Base-by-base conservation (phyloP, 768 basidiomycete species). In the Favolaschia claudopus region DNA sequence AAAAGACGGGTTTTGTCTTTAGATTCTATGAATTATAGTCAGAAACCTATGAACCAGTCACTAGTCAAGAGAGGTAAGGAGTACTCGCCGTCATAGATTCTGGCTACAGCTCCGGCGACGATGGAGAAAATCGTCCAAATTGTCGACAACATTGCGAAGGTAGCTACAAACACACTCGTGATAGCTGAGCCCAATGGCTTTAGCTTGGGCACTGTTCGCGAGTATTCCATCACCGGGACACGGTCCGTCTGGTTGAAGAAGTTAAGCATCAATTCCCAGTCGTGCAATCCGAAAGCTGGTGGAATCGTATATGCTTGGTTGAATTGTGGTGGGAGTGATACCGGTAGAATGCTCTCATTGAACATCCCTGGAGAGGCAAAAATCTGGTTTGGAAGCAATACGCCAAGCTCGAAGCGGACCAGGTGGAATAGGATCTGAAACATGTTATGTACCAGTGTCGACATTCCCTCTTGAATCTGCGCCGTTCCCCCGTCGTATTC, bases 111-210 rank as follows among this genome's bases (percentile, higher is more conserved):
- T 14, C 54, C 54, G 14, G 44, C 42, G 9, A 42, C 36, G 19
- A 47, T 45, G 22, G 27, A 29, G 33, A 53, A 53, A 6, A 17
- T n/a, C 19, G 1, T 36, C 51, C 51, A 53, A 17, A 42, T 9
- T 9, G 22, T 22, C 19, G 51, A 9, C 12, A 53, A 9, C 51
- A 53, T 53, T 3, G 51, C 20, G 36, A 38, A 53, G 7, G 51
- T 53, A 15, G 51, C 33, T 22, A 40, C 37, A 7, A 53, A 53
- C 8, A 53, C 38, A 19, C 33, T 53, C 8, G 51, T 40, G 7
- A 53, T 37, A 7, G 51, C 51, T 15, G 51, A 53, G 20, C 51
- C 51, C 14, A 53, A 14, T 17, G 51, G 37, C 24, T 53, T 53
- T 5, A 7, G 9, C 36, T 39, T 34, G 9, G 33, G 37, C 6